Evolutionary conservation across 2,329 filamentous ascomycete genomes (phyloP), one percentile per base, ranked within the genome.

Genomic region (Penicillium sclerotigenum): DNA sequence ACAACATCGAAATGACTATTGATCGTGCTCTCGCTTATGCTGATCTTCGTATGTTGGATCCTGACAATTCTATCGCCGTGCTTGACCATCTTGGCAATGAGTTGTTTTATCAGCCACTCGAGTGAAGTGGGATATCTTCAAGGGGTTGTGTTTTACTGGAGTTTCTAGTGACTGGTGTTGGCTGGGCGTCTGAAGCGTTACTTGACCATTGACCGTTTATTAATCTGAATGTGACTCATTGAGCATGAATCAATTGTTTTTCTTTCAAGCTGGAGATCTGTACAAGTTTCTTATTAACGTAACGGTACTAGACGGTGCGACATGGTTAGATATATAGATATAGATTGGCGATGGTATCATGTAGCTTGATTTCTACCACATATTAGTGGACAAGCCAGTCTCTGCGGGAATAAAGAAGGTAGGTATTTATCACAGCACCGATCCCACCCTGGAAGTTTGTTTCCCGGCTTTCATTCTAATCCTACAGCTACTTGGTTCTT

Each of bases 1-100:
- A 28, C 7, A 13, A 29, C n/a, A 10, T 54, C n/a, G 52, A 54
- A 14, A 43, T 31, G 37, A 24, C 40, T 9, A 29, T 54, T 26
- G 34, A 38, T 18, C 38, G 52, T 9, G 52, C 52, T 4, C 29
- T 54, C 6, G 45, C 52, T 9, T 49, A 54, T 54, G 52, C 52
- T 16, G 52, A 54, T 49, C 33, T 48, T 9, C 36, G 52, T 2
- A 22, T 54, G 36, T n/a, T 14, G 29, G 29, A 54, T 13, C 52
- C 45, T 8, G 36, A 16, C 4, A 28, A 49, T 31, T 40, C 52
- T 4, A 13, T 40, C 2, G 8, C 7, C 10, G 3, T 41, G 11
- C 5, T 54, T 18, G 52, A 54, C 8, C 22, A 49, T 10, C 24
- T 49, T 14, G 52, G 52, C 11, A 54, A 54, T 36, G 28, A 54